phyloP scores from a whole-genome alignment of 208 protist species.

The Blastocrithidia nonstop region DNA sequence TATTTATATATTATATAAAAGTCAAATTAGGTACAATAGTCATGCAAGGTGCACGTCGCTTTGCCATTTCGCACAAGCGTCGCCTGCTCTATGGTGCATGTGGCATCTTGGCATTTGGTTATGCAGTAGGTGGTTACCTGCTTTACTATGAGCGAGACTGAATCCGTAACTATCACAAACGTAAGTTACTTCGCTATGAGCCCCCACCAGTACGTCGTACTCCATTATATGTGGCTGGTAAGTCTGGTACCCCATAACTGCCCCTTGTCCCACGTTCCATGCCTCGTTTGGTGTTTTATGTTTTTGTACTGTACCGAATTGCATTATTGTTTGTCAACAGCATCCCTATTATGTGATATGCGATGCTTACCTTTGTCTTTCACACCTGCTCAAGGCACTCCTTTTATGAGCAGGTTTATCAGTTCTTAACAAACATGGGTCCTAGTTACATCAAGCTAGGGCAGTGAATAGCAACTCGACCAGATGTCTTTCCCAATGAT shows the following conservation, averaged over 20 bases:
- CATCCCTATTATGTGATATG: conserved; percentile 33
- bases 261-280: conserved; percentile 11
- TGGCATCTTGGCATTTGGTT: too few species aligned
- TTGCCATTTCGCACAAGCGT: too few species aligned
- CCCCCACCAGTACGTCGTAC: not conserved
- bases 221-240: not conserved
- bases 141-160: too few species aligned
- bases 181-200: too few species aligned
- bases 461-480: conserved; percentile 86
- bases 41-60: too few species aligned
- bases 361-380: conserved; percentile 26
- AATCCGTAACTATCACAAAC: too few species aligned
- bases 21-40: too few species aligned
- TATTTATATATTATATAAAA: too few species aligned
- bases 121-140: too few species aligned
- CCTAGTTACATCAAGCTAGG: conserved; percentile 89
- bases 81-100: too few species aligned
- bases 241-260: too few species aligned
- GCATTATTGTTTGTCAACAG: conserved; percentile 16
- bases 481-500: conserved; percentile 74
- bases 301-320: conserved; percentile 19
- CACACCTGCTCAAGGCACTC: conserved; percentile 28
- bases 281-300: conserved; percentile 12
- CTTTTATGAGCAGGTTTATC: conserved; percentile 36
- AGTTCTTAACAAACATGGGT: conserved; percentile 50